Conservation (phyloP, 2,329 filamentous ascomycete genomes). For the Cladobotryum protrusum region DNA sequence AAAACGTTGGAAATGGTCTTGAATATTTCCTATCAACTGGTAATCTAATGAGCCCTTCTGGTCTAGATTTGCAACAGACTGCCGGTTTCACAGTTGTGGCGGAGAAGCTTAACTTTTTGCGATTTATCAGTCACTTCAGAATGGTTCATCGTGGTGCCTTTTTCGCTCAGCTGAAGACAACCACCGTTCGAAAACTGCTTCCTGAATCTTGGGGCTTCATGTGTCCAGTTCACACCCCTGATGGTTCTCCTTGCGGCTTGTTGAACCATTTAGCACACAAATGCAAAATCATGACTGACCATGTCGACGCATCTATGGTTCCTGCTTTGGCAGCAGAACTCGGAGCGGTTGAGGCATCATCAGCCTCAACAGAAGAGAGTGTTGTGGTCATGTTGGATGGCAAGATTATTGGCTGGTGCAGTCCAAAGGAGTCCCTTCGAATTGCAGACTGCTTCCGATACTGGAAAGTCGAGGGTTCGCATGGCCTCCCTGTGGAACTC, state of each 20-base stretch:
- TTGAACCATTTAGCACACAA: conserved; percentile 95
- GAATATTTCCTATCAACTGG: conserved; percentile 97
- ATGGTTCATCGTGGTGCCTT: conserved; percentile 99
- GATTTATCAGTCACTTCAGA: conserved; percentile 97
- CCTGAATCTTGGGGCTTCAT: conserved; percentile 98
- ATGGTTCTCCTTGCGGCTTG: conserved; percentile 90
- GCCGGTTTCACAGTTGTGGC: conserved; percentile 95
- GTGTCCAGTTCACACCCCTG: conserved; percentile 94
- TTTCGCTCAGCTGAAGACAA: conserved; percentile 96
- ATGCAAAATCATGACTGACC: conserved; percentile 76
- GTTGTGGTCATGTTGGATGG: conserved; percentile 89
- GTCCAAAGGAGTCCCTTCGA: conserved; percentile 70
- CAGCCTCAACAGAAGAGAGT: conserved; percentile 73
- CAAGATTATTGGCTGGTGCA: conserved; percentile 82
- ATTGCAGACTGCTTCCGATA: conserved; percentile 84
- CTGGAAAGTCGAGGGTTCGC: conserved; percentile 89
- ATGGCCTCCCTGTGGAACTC: conserved; percentile 73
- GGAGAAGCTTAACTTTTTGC: conserved; percentile 97
- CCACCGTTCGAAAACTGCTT: conserved; percentile 87
- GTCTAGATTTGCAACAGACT: conserved; percentile 87
- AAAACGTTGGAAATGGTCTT: conserved; percentile 78
- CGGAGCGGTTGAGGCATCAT: conserved; percentile 69
- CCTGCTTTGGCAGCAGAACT: conserved; percentile 70
- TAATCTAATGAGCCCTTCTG: conserved; percentile 84
- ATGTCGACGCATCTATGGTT: conserved; percentile 67